A percentile compares a stretch with the other conserved stretches of the same genome.
phyloP scores from a whole-genome alignment of 768 basidiomycete species.

The Mycena galericulata region DNA sequence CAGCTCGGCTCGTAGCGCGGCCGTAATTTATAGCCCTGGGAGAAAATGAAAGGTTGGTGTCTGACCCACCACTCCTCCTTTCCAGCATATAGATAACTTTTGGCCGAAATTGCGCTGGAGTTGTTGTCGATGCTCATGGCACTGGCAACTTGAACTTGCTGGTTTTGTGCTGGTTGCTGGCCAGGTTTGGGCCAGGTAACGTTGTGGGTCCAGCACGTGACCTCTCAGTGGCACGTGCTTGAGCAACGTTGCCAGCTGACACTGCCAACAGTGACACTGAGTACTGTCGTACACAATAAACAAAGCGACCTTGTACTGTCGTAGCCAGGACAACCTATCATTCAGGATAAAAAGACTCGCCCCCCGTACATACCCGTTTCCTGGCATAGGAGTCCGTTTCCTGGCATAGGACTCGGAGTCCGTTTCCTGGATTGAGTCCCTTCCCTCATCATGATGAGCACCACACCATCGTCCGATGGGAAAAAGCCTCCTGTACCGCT shows the following conservation, averaged over 20 bases:
- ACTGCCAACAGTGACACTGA: not conserved
- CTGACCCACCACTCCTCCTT: constrained; percentile 1
- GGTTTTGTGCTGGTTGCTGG: not conserved
- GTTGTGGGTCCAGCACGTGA: not conserved
- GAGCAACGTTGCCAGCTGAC: not conserved
- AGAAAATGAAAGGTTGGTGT: not conserved
- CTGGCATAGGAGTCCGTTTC: not conserved
- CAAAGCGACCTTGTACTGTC: not conserved
- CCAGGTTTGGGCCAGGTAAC: not conserved
- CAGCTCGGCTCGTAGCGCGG: constrained; percentile 2
- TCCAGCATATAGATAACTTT: not conserved
- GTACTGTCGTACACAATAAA: not conserved
- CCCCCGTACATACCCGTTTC: not conserved
- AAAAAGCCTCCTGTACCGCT: too few species aligned
- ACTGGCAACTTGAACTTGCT: not conserved
- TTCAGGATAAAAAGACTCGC: not conserved
- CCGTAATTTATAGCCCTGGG: constrained; percentile 5
- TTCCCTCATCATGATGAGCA: not conserved
- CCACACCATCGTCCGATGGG: not conserved
- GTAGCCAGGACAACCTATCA: not conserved
- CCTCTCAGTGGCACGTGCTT: not conserved
- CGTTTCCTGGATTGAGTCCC: not conserved
- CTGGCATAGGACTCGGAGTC: not conserved
- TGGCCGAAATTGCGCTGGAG: not conserved
- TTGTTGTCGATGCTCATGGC: not conserved